These are phyloP conservation scores for Xylariaceae sp. DNA, from an alignment of 2,329 filamentous ascomycete genomes.

Conservation along the genomic window DNA sequence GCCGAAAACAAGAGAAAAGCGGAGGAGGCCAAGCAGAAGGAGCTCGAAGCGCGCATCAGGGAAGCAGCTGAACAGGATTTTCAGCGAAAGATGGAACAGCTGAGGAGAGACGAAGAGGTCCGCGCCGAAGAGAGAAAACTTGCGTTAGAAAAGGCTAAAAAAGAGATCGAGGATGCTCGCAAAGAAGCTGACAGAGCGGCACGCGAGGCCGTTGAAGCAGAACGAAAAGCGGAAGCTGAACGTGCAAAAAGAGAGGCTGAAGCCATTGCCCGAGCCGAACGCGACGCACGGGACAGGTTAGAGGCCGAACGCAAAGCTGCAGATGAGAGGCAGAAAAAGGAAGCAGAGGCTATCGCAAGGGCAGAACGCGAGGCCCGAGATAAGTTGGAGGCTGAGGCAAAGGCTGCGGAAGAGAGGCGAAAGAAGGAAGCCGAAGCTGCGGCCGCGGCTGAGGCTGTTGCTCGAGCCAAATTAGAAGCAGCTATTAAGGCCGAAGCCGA, in stretches of 20 bases:
- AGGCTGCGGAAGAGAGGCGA: conserved; percentile 41
- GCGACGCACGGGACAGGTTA: conserved; percentile 33
- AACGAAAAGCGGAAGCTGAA: conserved; percentile 37
- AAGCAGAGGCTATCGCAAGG: conserved; percentile 27
- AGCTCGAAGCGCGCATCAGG: conserved; percentile 43
- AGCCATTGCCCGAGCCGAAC: conserved; percentile 32
- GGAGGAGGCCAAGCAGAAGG: conserved; percentile 41
- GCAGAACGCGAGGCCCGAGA: conserved; percentile 34
- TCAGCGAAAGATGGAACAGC: conserved; percentile 39
- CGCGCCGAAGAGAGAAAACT: conserved; percentile 32
- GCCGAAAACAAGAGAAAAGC: conserved; percentile 43
- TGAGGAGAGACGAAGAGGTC: conserved; percentile 33
- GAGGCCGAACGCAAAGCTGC: conserved; percentile 36
- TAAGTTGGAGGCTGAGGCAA: conserved; percentile 31
- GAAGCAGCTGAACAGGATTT: conserved; percentile 45
- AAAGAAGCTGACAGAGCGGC: conserved; percentile 44
- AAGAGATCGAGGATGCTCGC: conserved; percentile 45
- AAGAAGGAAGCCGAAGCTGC: conserved; percentile 44
- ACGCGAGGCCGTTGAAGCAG: conserved; percentile 36
- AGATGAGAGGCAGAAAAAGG: conserved; percentile 32
- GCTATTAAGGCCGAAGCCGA: conserved; percentile 32
- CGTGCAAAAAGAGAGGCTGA: conserved; percentile 21
- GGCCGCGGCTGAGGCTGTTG: conserved; percentile 47
- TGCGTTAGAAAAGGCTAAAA: conserved; percentile 42
- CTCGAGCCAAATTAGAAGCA: conserved; percentile 37